Base-by-base conservation (phyloP, 2,329 filamentous ascomycete genomes). In the Aspergillus sp. region DNA sequence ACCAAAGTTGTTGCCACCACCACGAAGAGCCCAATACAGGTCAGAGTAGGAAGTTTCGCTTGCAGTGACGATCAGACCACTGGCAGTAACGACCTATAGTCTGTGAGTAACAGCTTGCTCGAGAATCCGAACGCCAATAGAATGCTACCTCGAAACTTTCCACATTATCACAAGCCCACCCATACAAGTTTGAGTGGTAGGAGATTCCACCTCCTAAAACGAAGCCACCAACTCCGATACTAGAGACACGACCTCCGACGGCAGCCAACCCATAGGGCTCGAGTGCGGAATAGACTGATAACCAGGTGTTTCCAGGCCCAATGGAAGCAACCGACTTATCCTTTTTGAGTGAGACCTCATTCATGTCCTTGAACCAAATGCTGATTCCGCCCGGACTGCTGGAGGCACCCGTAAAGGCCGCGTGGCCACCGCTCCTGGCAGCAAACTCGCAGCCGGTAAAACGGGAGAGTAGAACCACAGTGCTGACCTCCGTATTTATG, bases 1-100 rank as follows among this genome's bases (percentile, higher is more conserved):
- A 12, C 68, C 71, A 45, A 70, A 72, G 19, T 69, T 64, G 42
- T 64, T 64, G 5, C 64, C 70, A 3, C 69, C 70, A 3, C 71
- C 71, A 10, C 63, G 65, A 4, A 72, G 49, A 1, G 66, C 71
- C 50, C 67, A 73, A 46, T 70, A 67, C 9, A 73, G 62, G 4
- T 72, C 67, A 0, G 60, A 43, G 44, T 70, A 63, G 30, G 67
- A 46, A 7, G 49, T 54, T 8, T 55, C 46, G 12, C 62, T 63
- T n/a, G 63, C 63, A 19, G 62, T 62, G 40, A 68, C 52, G 19
- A 70, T 52, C 2, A 58, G 59, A n/a, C 69, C 36, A 8, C 29
- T 44, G 6, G 44, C 44, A 3, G 32, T 41, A 19, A 35, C 40
- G 12, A 44, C 39, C 5, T 46, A 7, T 19, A 19, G 19, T 19